Percentiles rank a stretch among this genome's conserved stretches.
phyloP scores from a whole-genome alignment of 441 rosid genomes.

The Omphalea diandra region DNA sequence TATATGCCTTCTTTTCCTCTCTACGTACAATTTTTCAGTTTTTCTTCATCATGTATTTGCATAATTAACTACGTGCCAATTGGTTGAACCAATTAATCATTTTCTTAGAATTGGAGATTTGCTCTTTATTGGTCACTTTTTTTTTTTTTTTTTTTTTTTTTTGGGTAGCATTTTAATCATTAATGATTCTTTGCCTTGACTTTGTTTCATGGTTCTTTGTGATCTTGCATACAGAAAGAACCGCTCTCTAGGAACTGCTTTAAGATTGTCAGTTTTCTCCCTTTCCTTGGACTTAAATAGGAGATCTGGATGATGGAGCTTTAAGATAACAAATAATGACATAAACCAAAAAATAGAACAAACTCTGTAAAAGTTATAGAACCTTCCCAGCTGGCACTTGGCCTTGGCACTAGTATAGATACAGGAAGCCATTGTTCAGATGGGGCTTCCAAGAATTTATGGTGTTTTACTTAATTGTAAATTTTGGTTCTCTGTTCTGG shows the following conservation, averaged over 20 bases:
- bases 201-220: not conserved
- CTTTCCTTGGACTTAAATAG: conserved; percentile 21
- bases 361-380: conserved; percentile 41
- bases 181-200: not conserved
- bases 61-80: not conserved
- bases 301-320: conserved; percentile 45
- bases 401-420: conserved; percentile 45
- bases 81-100: not conserved
- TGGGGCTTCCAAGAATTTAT: conserved; percentile 41
- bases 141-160: not conserved
- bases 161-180: not conserved
- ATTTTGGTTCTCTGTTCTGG: conserved; percentile 16
- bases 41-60: not conserved
- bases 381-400: conserved; percentile 43
- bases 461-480: not conserved
- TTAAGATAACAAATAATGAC: conserved; percentile 37
- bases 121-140: not conserved
- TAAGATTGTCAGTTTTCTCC: conserved; percentile 6
- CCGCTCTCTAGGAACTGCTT: conserved; percentile 2
- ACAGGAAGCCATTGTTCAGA: conserved; percentile 54
- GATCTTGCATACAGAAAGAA: conserved; percentile 1
- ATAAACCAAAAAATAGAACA: conserved; percentile 35
- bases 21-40: not conserved
- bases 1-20: not conserved
- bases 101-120: not conserved